phyloP scores from a whole-genome alignment of 352 stramenopile genomes.

The Globisporangium acanthophoron region DNA sequence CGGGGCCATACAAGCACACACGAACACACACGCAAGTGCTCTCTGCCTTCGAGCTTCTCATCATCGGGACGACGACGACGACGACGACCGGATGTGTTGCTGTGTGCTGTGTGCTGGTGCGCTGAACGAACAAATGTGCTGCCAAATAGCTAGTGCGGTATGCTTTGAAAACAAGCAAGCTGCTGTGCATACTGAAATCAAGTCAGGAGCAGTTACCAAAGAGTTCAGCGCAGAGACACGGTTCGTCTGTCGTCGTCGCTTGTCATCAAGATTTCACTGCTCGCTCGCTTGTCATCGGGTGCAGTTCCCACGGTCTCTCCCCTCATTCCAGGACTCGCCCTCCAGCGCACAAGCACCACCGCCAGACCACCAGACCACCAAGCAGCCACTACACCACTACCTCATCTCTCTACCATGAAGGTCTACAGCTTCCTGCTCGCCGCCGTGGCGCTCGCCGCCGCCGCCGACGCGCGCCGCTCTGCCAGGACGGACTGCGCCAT shows the following conservation, averaged over 20 bases:
- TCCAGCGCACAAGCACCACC: neutral
- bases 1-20: too few species aligned
- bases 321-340: neutral
- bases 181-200: neutral
- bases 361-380: neutral
- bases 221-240: neutral
- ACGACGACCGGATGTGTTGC: too few species aligned
- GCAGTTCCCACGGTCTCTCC: too few species aligned
- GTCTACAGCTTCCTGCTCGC: constrained; percentile 16
- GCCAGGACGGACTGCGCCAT: constrained; percentile 9
- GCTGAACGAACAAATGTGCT: too few species aligned
- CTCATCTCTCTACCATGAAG: constrained; percentile 18
- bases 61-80: too few species aligned
- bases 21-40: too few species aligned
- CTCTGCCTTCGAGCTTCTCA: too few species aligned
- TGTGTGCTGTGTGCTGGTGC: too few species aligned
- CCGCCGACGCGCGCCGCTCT: constrained; percentile 5
- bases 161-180: too few species aligned
- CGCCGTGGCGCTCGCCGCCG: constrained; percentile 9
- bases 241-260: neutral
- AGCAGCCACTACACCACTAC: neutral
- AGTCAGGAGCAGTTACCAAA: neutral
- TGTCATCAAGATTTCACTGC: too few species aligned
- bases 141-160: too few species aligned
- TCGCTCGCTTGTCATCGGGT: neutral